These are phyloP conservation scores for Fusarium subglutinans DNA, from an alignment of 2,329 filamentous ascomycete genomes.

Conservation along the genomic window DNA sequence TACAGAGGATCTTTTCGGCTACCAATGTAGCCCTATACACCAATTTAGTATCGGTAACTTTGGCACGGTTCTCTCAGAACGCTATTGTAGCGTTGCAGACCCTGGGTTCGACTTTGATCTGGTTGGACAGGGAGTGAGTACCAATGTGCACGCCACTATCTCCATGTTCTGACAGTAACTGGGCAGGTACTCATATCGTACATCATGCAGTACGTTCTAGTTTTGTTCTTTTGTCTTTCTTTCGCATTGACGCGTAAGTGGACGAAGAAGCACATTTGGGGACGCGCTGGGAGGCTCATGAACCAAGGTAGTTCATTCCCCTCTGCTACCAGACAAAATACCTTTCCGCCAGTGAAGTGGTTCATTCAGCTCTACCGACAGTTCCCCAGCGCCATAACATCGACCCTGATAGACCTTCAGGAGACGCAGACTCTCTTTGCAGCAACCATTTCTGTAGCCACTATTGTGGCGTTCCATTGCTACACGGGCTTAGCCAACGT, in stretches of 20 bases:
- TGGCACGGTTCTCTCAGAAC: not conserved
- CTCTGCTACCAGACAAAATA: fast-evolving
- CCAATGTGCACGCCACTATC: fast-evolving
- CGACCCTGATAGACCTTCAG: not conserved
- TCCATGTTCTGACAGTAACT: not conserved
- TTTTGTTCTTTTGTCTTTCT: not conserved
- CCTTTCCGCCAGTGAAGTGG: not conserved
- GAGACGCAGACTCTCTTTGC: not conserved
- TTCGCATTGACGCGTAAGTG: not conserved
- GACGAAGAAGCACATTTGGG: not conserved
- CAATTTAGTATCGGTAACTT: not conserved
- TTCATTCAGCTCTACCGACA: not conserved
- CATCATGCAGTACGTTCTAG: not conserved
- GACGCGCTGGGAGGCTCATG: not conserved
- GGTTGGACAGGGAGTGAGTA: not conserved
- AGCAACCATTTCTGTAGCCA: not conserved
- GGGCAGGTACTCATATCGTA: not conserved
- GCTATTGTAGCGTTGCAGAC: not conserved
- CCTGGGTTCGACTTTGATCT: not conserved
- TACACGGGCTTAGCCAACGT: not conserved
- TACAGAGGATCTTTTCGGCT: not conserved
- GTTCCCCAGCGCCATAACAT: not conserved
- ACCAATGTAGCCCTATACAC: not conserved
- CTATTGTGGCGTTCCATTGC: not conserved
- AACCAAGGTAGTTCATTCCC: fast-evolving